Conservation (phyloP, 1,284 basidiomycete genomes). For the Albatrellus sp. region DNA sequence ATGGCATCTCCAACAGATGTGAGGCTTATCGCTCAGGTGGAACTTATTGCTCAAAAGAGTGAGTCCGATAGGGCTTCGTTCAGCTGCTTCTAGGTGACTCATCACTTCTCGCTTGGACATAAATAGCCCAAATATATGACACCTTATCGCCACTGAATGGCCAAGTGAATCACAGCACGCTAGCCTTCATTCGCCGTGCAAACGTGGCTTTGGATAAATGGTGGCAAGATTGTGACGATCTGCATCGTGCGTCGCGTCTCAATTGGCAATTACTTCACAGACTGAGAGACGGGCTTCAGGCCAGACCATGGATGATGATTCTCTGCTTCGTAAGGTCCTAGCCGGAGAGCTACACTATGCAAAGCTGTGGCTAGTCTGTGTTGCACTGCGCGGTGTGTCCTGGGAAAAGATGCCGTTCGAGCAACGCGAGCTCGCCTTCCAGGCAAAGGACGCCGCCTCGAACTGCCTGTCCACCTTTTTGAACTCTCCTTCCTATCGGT, state of each 20-base stretch:
- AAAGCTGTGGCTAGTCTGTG: constrained; percentile 88
- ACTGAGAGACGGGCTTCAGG: constrained; percentile 23
- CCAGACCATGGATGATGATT: constrained; percentile 73
- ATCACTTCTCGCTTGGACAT: constrained; percentile 1
- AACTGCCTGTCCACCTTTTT: constrained; percentile 75
- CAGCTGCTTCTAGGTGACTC: neutral
- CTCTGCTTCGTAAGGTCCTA: constrained; percentile 74
- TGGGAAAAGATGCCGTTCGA: constrained; percentile 95
- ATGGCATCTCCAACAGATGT: constrained; percentile 86
- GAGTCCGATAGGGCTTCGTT: constrained; percentile 13
- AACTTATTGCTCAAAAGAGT: constrained; percentile 88
- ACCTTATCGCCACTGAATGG: constrained; percentile 79
- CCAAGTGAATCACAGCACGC: constrained; percentile 73
- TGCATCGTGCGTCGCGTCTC: constrained; percentile 46
- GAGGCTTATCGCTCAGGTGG: constrained; percentile 75
- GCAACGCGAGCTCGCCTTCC: constrained; percentile 86
- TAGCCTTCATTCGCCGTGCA: constrained; percentile 77
- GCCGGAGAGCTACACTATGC: constrained; percentile 83
- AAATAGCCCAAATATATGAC: constrained; percentile 77
- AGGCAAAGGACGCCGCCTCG: constrained; percentile 84
- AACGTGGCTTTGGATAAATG: constrained; percentile 79
- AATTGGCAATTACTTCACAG: too few species aligned
- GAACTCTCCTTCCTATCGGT: constrained; percentile 68
- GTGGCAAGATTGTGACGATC: constrained; percentile 77
- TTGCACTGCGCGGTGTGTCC: constrained; percentile 78